Conservation (phyloP, 331 rosid species). For the Cydonia oblonga region DNA sequence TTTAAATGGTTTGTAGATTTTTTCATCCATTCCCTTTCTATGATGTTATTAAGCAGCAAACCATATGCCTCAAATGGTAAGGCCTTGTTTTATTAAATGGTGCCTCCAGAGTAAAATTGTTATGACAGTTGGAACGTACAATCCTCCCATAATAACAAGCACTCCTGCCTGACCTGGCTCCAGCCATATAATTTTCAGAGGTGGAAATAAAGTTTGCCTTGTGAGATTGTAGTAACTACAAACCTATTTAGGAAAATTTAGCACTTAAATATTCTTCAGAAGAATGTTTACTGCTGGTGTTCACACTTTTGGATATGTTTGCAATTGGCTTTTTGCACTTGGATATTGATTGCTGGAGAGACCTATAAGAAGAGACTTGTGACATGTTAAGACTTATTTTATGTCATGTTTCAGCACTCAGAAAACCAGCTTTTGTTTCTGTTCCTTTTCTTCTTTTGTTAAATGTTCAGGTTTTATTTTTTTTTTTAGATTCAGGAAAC, state of each 20-base stretch:
- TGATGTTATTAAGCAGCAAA: background rate
- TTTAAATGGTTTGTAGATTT: background rate
- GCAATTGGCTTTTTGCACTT: background rate
- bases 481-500: constrained; percentile 57
- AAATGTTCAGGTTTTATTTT: background rate
- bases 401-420: background rate
- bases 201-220: background rate
- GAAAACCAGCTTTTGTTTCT: background rate
- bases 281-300: background rate
- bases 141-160: background rate
- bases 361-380: background rate
- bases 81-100: background rate
- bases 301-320: background rate
- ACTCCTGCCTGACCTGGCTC: background rate
- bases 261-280: background rate
- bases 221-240: background rate
- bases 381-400: background rate
- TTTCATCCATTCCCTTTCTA: background rate
- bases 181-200: background rate
- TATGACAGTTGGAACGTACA: background rate
- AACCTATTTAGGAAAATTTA: background rate
- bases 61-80: background rate
- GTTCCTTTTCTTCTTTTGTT: background rate
- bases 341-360: background rate
- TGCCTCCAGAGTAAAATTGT: background rate